Evolutionary conservation across 2,329 filamentous ascomycete species (phyloP), one percentile per base, ranked within the genome.

Genomic region (Furcasterigmium furcatum): DNA sequence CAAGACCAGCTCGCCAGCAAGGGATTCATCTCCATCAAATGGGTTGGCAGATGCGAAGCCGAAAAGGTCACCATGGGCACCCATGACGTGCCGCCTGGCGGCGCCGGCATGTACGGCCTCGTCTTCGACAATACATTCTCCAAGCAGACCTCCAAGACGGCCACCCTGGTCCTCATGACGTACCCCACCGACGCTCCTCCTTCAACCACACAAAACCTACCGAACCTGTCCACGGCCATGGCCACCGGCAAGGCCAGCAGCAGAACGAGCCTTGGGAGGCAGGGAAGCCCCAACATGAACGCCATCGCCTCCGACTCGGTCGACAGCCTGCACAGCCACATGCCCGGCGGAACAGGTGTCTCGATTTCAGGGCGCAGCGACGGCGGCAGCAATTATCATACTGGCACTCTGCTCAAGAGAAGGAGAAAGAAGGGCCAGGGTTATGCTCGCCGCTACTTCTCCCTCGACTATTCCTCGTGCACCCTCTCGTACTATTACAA

Each of bases 101-200:
- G 94, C 52, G 88, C 85, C 20, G 94, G 94, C 60, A 96, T 96
- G 82, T 99, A 95, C 63, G 94, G 91, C 46, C 74, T 99, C 50
- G 90, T 97, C 25, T 96, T 99, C 61, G 94, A 99, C 79, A 99
- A 99, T 62, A 99, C 94, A 22, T 99, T 99, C 64, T 96, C 91
- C 49, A 97, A 96, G 70, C 88, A 86, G 65, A 85, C 88, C 35
- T 94, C 91, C 44, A 99, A 99, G 71, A 96, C 87, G 24, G 91
- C 91, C 18, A 97, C 92, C 8, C 89, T 99, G 59, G 91, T 96
- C 29, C 81, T 99, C 43, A 79, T 97, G 63, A 97, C 91, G 32
- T 96, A 97, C 59, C 91, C 92, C 9, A 91, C 90, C 29, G 87
- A 85, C 55, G 79, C 83, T 6, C 82, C 88, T 27, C 89, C 89